Base-by-base conservation (phyloP, 2,329 filamentous ascomycete genomes). In the Trichoderma breve region DNA sequence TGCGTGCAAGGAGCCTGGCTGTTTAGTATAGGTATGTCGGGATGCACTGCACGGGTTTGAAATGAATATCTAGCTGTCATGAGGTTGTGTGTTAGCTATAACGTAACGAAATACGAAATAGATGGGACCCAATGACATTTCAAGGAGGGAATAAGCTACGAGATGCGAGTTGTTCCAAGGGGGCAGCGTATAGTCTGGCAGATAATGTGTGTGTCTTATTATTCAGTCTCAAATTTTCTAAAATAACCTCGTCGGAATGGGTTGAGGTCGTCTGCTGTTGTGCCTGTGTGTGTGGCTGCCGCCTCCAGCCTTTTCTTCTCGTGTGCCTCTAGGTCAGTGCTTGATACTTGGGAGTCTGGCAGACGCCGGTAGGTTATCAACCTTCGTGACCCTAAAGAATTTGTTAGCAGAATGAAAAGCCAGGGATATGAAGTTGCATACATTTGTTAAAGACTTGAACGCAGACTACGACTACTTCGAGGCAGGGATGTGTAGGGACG, bases 381-480 rank as follows among this genome's bases (percentile, higher is more conserved):
- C 75, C 94, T 88, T 73, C 96, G 89, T 24, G 94, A 96, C 96
- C 95, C 92, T 94, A 62, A 18, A 3, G 28, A 60, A 64, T 21
- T 67, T 51, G 72, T 78, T 71, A 76, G 75, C 36, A 15, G 15
- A 21, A 18, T 6, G n/a, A 30, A 18, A 26, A 3, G 30, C 47
- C n/a, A 58, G 4, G n/a, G 21, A 0, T 6, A 34, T 2, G 2
- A 8, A 26, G 8, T 36, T 36, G 77, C 84, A 81, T 82, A 93
- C 93, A 99, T 82, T 93, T 96, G 79, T 94, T 95, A 80, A 99
- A 99, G 0, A 88, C 86, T 80, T 99, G 96, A 7, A 93, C 89
- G 78, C 94, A 97, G 34, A 94, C 88, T 57, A 88, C 90, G 24
- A 94, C 87, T 28, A 95, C 83, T 76, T 92, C 88, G 15, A 99